Conservation (phyloP, 768 basidiomycete genomes). For the Pleurotus tuber-regium region DNA sequence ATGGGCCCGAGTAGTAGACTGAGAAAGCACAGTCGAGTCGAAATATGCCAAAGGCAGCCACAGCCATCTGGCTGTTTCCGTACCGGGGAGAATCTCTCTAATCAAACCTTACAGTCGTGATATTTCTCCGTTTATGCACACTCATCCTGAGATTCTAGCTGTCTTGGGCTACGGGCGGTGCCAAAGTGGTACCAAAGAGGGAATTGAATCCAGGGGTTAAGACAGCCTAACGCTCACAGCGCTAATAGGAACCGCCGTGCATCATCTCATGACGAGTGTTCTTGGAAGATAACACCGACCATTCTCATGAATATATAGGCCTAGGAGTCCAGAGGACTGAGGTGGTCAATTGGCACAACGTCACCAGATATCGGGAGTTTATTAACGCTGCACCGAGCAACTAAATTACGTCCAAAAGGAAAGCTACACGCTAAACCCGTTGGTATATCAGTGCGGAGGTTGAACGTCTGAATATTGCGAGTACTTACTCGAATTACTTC, state of each 20-base stretch:
- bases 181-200: not conserved
- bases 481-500: too few relatives aligned
- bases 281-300: not conserved
- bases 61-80: not conserved
- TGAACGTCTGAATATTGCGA: too few relatives aligned
- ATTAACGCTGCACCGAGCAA: not conserved
- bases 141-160: not conserved
- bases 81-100: not conserved
- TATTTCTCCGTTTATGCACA: not conserved
- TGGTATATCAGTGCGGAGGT: not conserved
- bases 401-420: not conserved
- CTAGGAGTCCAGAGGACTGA: not conserved
- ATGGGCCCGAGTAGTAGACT: not conserved
- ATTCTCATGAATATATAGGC: not conserved
- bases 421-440: not conserved
- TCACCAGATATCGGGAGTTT: not conserved
- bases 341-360: not conserved
- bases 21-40: not conserved
- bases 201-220: not conserved
- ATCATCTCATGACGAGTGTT: constrained; percentile 6
- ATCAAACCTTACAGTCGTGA: not conserved
- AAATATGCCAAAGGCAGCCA: not conserved
- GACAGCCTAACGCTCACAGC: not conserved
- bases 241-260: not conserved
- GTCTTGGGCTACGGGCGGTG: not conserved